Evolutionary conservation across 164 flowering plant genomes (phyloP).

Genomic region (Macadamia tetraphylla): DNA sequence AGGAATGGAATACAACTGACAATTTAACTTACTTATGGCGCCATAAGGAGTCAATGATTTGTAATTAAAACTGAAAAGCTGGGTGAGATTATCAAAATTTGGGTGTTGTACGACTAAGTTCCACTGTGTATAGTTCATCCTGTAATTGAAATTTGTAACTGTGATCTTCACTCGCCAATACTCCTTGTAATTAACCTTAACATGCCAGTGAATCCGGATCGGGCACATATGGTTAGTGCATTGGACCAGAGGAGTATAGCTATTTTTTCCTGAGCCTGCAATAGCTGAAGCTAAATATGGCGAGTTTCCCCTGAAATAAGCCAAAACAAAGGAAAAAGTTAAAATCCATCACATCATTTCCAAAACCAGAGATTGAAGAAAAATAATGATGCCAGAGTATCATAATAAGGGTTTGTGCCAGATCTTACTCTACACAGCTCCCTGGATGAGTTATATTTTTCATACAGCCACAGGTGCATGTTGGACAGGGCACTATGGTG

Average conservation of each 20-base stretch:
- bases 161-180: constrained; percentile 85
- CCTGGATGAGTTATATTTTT: constrained; percentile 38
- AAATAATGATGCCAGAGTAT: not conserved
- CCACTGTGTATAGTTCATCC: constrained; percentile 79
- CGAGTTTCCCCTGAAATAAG: constrained; percentile 33
- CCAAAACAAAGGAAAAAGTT: not conserved
- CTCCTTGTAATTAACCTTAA: constrained; percentile 75
- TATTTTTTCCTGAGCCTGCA: constrained; percentile 28
- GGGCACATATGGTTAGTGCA: constrained; percentile 94
- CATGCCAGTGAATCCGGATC: constrained; percentile 84
- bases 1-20: not conserved
- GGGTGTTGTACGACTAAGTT: constrained; percentile 84
- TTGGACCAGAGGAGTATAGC: constrained; percentile 53
- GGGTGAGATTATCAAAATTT: constrained; percentile 71
- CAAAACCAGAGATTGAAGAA: not conserved
- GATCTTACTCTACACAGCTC: constrained; percentile 55
- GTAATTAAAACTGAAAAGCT: constrained; percentile 76
- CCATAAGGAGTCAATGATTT: constrained; percentile 72
- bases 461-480: constrained; percentile 69
- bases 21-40: constrained; percentile 50
- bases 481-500: constrained; percentile 55
- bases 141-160: constrained; percentile 75
- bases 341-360: not conserved
- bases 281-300: constrained; percentile 54
- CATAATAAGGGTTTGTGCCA: not conserved